phyloP scores from a whole-genome alignment of 2,329 filamentous ascomycete species.

The Phialophora macrospora region DNA sequence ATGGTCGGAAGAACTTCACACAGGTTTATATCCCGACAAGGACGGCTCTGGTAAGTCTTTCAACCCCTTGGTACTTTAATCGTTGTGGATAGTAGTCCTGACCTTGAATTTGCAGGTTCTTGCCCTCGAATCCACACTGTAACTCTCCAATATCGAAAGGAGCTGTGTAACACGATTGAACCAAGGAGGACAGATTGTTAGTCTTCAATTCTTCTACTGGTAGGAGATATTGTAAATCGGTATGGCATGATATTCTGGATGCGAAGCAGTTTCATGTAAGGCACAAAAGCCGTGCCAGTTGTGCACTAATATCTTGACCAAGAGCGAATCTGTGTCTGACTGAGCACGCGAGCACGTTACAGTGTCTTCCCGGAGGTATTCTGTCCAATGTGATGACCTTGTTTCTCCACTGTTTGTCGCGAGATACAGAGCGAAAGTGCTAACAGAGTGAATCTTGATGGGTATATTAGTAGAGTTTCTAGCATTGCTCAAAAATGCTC shows the following conservation, averaged over 20 bases:
- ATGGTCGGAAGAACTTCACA: conserved; percentile 83
- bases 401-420: neutral
- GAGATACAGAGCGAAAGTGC: neutral
- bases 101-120: conserved; percentile 54
- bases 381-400: neutral
- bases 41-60: conserved; percentile 71
- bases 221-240: neutral
- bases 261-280: neutral
- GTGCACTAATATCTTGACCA: neutral
- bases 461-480: neutral
- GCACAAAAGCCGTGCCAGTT: neutral
- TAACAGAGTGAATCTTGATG: neutral
- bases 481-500: neutral
- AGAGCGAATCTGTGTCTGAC: neutral
- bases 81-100: conserved; percentile 22
- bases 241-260: neutral
- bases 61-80: neutral
- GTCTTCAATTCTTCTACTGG: neutral
- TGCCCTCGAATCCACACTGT: conserved; percentile 56
- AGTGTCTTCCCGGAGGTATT: neutral
- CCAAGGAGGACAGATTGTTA: neutral
- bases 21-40: conserved; percentile 88
- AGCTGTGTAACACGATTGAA: neutral
- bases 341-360: neutral
- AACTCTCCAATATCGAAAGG: neutral